Conservation (phyloP, 2,329 filamentous ascomycete genomes). For the Colletotrichum abscissum region DNA sequence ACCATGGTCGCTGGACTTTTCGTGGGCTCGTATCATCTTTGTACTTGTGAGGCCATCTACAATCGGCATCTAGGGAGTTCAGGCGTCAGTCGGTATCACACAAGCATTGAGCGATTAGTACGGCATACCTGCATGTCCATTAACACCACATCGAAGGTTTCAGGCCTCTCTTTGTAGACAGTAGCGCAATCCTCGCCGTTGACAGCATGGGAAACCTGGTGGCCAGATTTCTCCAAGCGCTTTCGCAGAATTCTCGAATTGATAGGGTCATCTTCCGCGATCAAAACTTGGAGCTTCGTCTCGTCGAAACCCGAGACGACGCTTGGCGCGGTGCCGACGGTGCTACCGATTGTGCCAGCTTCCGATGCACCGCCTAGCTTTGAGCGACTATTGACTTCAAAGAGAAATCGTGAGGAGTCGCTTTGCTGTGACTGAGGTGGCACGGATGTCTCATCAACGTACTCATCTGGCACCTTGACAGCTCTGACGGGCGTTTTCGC, state of each 20-base stretch:
- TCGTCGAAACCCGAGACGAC: constrained; percentile 7
- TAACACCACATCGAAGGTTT: constrained; percentile 79
- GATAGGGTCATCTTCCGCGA: constrained; percentile 90
- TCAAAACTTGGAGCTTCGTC: constrained; percentile 71
- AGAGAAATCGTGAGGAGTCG: constrained; percentile 49
- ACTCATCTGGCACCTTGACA: constrained; percentile 62
- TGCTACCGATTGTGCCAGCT: background rate
- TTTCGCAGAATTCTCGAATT: constrained; percentile 87
- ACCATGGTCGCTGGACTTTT: constrained; percentile 61
- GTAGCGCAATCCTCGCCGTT: constrained; percentile 88
- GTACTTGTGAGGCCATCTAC: constrained; percentile 86
- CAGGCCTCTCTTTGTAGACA: constrained; percentile 72
- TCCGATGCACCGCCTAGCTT: constrained; percentile 19
- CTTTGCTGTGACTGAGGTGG: constrained; percentile 44
- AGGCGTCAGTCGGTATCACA: background rate
- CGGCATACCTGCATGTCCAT: constrained; percentile 90
- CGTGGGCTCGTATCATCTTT: constrained; percentile 83
- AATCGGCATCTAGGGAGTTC: constrained; percentile 80
- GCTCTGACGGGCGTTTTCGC: constrained; percentile 58
- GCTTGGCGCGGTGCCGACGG: constrained; percentile 18
- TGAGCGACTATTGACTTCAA: constrained; percentile 47
- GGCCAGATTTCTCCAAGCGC: constrained; percentile 79
- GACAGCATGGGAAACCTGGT: constrained; percentile 76
- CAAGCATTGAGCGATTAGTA: background rate
- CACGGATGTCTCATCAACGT: constrained; percentile 44